Conservation (phyloP, 75 land plant genomes). For the Selaginella moellendorffii region DNA sequence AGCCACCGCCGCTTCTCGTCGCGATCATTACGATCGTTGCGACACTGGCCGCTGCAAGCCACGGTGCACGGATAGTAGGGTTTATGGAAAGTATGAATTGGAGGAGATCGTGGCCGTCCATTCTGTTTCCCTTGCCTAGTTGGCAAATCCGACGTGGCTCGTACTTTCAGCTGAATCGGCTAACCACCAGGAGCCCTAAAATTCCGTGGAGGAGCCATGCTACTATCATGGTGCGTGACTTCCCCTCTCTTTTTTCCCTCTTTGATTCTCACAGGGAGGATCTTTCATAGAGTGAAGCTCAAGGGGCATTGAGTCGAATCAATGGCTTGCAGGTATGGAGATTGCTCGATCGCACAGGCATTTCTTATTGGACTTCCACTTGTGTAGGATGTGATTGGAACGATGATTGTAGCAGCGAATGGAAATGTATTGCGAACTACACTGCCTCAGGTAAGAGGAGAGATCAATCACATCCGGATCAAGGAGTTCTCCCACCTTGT, state of each 20-base stretch:
- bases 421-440: slow-evolving; percentile 24
- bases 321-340: neutral
- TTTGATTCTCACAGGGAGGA: too few relatives aligned
- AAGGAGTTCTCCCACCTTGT: neutral
- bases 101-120: too few relatives aligned
- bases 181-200: neutral
- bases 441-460: slow-evolving; percentile 13
- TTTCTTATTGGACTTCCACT: neutral
- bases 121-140: too few relatives aligned
- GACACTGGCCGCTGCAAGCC: too few relatives aligned
- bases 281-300: neutral
- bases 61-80: too few relatives aligned
- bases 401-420: slow-evolving; percentile 15
- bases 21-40: too few relatives aligned
- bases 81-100: too few relatives aligned
- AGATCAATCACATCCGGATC: neutral
- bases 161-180: neutral
- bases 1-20: too few relatives aligned
- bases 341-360: neutral
- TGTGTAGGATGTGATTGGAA: slow-evolving; percentile 23
- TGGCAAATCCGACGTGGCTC: too few relatives aligned
- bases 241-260: neutral
- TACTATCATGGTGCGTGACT: neutral
- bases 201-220: neutral
- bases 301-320: neutral